Percentiles rank a stretch among this genome's conserved stretches.
Evolutionary conservation across 129 eudicot genomes (phyloP).

Genomic region (Gnaphalium uliginosum): DNA sequence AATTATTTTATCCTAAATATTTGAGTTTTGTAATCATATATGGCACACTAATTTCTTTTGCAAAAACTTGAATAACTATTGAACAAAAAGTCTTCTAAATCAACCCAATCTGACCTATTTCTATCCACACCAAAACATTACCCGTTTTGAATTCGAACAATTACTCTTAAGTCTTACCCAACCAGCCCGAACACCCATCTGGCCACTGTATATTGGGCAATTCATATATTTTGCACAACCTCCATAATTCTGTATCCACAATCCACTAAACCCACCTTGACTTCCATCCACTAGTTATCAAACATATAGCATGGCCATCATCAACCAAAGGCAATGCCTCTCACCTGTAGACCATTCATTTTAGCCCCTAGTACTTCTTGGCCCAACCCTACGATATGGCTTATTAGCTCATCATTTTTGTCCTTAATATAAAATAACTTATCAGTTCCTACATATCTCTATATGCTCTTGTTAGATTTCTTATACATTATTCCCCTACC

Average conservation of each 20-base stretch:
- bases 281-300: not conserved
- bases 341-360: constrained; percentile 12
- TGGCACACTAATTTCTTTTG: too few species aligned
- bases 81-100: too few species aligned
- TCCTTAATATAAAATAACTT: not conserved
- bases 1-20: too few species aligned
- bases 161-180: too few species aligned
- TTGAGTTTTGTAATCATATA: too few species aligned
- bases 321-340: not conserved
- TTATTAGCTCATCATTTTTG: constrained; percentile 27
- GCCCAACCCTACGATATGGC: constrained; percentile 8
- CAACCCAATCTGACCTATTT: not conserved
- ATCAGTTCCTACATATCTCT: not conserved
- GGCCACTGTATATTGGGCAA: too few species aligned
- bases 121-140: not conserved
- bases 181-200: not conserved
- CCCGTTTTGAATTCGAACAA: not conserved
- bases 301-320: not conserved
- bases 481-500: not conserved
- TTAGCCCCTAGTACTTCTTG: constrained; percentile 7
- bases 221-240: not conserved
- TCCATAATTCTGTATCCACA: not conserved
- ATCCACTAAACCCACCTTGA: not conserved
- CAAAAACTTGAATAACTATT: too few species aligned
- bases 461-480: not conserved